phyloP scores from a whole-genome alignment of 805 yeast species.

The Barnettozyma vustinii region DNA sequence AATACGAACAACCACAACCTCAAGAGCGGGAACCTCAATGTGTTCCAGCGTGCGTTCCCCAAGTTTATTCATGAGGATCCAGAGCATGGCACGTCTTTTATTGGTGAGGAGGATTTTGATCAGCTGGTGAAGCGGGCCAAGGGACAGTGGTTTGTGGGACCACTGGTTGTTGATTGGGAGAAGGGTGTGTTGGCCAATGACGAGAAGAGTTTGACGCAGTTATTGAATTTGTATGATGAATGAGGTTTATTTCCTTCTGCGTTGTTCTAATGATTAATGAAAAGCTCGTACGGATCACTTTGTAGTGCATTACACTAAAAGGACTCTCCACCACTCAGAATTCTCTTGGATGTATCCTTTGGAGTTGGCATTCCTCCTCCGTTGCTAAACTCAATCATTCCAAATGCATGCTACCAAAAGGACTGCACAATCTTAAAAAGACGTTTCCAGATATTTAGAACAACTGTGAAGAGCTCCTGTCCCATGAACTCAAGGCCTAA shows the following conservation, averaged over 20 bases:
- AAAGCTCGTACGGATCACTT: neutral
- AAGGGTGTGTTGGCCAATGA: slow-evolving; percentile 48
- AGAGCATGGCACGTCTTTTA: slow-evolving; percentile 5
- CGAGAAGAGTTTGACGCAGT: slow-evolving; percentile 32
- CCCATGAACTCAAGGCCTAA: too few species aligned
- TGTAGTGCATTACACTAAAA: too few species aligned
- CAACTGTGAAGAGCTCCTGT: too few species aligned
- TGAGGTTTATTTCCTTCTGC: neutral
- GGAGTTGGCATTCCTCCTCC: too few species aligned
- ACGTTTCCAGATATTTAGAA: too few species aligned
- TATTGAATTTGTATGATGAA: slow-evolving; percentile 15
- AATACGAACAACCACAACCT: slow-evolving; percentile 3
- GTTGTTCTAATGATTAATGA: neutral
- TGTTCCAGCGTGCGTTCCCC: slow-evolving; percentile 21
- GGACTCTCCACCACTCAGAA: too few species aligned
- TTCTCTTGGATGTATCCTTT: too few species aligned
- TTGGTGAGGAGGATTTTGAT: slow-evolving; percentile 11
- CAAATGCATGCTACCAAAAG: too few species aligned
- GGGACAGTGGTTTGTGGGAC: slow-evolving; percentile 32
- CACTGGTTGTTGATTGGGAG: slow-evolving; percentile 61
- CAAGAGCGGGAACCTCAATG: slow-evolving; percentile 6
- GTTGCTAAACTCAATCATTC: too few species aligned
- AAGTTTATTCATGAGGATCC: slow-evolving; percentile 12
- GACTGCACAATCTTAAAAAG: too few species aligned
- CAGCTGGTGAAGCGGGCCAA: slow-evolving; percentile 10